Percentiles rank a stretch among this genome's conserved stretches.
Evolutionary conservation across 768 basidiomycete species (phyloP).

Genomic region (Erythrobasidium yunnanense): DNA sequence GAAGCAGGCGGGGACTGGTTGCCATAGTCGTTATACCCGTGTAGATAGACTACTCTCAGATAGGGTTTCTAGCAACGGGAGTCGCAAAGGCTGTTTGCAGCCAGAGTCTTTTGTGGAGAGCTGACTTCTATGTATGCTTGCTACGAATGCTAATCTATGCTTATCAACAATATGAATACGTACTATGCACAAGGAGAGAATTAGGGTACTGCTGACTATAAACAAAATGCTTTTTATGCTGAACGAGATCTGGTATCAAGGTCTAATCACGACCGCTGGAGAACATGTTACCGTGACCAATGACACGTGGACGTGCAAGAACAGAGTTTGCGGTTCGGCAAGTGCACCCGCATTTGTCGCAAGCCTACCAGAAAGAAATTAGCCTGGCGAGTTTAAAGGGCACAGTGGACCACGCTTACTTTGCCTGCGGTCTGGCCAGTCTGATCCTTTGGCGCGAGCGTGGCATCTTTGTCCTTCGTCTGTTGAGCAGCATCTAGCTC

Average conservation of each 20-base stretch:
- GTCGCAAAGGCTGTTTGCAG: too few relatives aligned
- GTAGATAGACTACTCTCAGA: too few relatives aligned
- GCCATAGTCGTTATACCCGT: neutral
- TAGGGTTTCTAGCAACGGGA: too few relatives aligned
- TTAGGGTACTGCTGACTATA: too few relatives aligned
- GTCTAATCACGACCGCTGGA: conserved; percentile 2
- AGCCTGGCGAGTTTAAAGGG: neutral
- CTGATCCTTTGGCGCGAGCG: neutral
- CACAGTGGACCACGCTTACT: neutral
- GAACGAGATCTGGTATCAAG: neutral
- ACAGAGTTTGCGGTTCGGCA: conserved; percentile 1
- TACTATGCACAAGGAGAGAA: too few relatives aligned
- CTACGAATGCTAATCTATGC: too few relatives aligned
- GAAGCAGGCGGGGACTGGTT: neutral
- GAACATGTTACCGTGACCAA: conserved; percentile 25
- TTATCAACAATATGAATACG: too few relatives aligned
- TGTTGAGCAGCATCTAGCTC: neutral
- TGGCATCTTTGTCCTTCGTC: neutral
- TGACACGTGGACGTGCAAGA: conserved; percentile 15
- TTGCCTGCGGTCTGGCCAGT: neutral
- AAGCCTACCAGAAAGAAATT: neutral
- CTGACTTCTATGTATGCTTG: too few relatives aligned
- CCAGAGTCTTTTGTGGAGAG: too few relatives aligned
- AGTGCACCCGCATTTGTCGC: neutral
- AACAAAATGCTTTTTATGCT: too few relatives aligned